Conservation (phyloP, 805 yeast species). For the Candida loeiensis region DNA sequence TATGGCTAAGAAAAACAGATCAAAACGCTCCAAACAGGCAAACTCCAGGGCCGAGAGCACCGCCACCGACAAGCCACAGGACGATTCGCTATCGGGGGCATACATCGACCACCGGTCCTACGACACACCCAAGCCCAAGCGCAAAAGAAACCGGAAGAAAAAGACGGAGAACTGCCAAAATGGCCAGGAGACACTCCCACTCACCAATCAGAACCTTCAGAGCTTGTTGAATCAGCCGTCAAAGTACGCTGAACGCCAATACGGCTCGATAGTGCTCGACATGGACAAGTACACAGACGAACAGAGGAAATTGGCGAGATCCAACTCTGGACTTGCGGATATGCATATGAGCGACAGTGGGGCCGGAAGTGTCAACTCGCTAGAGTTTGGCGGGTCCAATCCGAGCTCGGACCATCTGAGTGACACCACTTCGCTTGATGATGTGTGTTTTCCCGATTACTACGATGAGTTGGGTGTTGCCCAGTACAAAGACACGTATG, state of each 20-base stretch:
- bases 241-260: slow-evolving; percentile 12
- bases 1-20: too few species aligned
- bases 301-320: slow-evolving; percentile 20
- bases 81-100: slow-evolving; percentile 13
- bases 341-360: slow-evolving; percentile 17
- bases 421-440: slow-evolving; percentile 75
- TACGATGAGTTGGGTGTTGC: slow-evolving; percentile 31
- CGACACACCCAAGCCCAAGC: slow-evolving; percentile 9
- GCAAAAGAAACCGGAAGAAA: slow-evolving; percentile 1
- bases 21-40: too few species aligned
- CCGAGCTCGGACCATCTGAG: slow-evolving; percentile 61
- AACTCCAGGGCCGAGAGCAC: too few species aligned
- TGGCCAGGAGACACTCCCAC: slow-evolving; percentile 20
- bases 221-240: slow-evolving; percentile 18
- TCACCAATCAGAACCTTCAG: slow-evolving; percentile 38
- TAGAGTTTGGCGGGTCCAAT: slow-evolving; percentile 52
- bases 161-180: slow-evolving; percentile 2
- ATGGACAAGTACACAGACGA: slow-evolving; percentile 39
- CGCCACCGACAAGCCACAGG: neutral
- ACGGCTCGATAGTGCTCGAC: slow-evolving; percentile 32
- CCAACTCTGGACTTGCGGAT: neutral
- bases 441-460: slow-evolving; percentile 87
- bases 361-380: slow-evolving; percentile 19
- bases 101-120: slow-evolving; percentile 30
- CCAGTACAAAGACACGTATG: slow-evolving; percentile 26